Evolutionary conservation across 352 stramenopile species (phyloP).

Genomic region (Pythium periplocum): DNA sequence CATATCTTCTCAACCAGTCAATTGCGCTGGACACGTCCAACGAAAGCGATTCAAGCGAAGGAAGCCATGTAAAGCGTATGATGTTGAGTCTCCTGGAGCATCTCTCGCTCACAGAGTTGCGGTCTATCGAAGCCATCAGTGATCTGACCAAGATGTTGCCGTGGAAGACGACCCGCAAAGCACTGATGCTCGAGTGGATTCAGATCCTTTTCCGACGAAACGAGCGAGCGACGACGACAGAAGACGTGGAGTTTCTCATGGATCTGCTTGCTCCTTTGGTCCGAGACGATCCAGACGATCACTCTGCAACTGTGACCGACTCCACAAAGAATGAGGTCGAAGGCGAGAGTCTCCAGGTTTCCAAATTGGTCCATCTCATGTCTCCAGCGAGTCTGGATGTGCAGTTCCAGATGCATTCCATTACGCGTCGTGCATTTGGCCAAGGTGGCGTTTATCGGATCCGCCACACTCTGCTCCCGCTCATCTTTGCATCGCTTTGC

Average conservation of each 20-base stretch:
- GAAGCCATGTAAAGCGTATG: conserved; percentile 13
- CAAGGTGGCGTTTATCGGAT: conserved; percentile 88
- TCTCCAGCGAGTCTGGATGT: conserved; percentile 62
- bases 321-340: conserved; percentile 51
- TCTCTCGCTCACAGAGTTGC: conserved; percentile 34
- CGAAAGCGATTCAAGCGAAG: not conserved
- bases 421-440: conserved; percentile 67
- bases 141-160: conserved; percentile 40
- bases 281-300: conserved; percentile 58
- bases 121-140: conserved; percentile 25
- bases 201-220: conserved; percentile 36
- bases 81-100: conserved; percentile 13
- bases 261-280: conserved; percentile 89
- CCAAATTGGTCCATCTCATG: conserved; percentile 93
- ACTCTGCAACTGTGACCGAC: conserved; percentile 15
- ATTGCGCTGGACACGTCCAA: conserved; percentile 1
- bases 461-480: conserved; percentile 87
- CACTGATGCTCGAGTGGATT: conserved; percentile 43
- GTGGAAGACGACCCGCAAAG: conserved; percentile 52
- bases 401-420: conserved; percentile 51
- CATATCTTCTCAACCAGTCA: conserved; percentile 19
- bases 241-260: conserved; percentile 50
- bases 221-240: conserved; percentile 20
- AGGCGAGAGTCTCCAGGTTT: conserved; percentile 88
- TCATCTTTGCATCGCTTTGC: conserved; percentile 89